phyloP scores from a whole-genome alignment of 83 land plant species.

The Picea engelmannii region DNA sequence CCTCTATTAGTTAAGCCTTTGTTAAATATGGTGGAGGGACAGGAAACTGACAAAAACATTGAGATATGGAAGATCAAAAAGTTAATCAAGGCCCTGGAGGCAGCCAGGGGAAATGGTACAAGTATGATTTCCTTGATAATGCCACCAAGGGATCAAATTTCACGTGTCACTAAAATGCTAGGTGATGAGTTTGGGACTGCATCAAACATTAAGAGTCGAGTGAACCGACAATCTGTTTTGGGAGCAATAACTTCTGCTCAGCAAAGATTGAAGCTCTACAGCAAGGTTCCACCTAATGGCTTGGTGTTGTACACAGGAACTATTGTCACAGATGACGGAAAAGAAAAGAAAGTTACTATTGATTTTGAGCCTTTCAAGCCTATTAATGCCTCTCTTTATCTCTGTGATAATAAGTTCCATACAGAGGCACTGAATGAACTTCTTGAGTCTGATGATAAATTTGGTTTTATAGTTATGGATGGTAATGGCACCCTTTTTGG shows the following conservation, averaged over 20 bases:
- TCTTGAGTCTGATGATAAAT: slow-evolving; percentile 48
- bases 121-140: slow-evolving; percentile 54
- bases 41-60: slow-evolving; percentile 52
- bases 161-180: slow-evolving; percentile 47
- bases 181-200: slow-evolving; percentile 58
- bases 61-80: slow-evolving; percentile 61
- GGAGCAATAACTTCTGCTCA: slow-evolving; percentile 61
- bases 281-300: slow-evolving; percentile 45
- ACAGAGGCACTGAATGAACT: slow-evolving; percentile 52
- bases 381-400: slow-evolving; percentile 39
- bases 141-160: slow-evolving; percentile 49
- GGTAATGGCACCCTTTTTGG: slow-evolving; percentile 57
- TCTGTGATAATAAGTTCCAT: slow-evolving; percentile 52
- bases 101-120: slow-evolving; percentile 54
- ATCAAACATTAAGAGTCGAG: slow-evolving; percentile 49
- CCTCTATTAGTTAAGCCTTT: no score
- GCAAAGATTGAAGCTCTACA: slow-evolving; percentile 53
- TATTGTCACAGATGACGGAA: slow-evolving; percentile 48
- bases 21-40: slow-evolving; percentile 31
- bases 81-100: slow-evolving; percentile 44
- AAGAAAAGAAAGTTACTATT: slow-evolving; percentile 48
- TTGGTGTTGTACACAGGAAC: slow-evolving; percentile 50
- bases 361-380: slow-evolving; percentile 50
- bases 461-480: slow-evolving; percentile 54
- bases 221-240: slow-evolving; percentile 46